phyloP scores from a whole-genome alignment of 1,139 yeast genomes.

The Diutina siamensis region DNA sequence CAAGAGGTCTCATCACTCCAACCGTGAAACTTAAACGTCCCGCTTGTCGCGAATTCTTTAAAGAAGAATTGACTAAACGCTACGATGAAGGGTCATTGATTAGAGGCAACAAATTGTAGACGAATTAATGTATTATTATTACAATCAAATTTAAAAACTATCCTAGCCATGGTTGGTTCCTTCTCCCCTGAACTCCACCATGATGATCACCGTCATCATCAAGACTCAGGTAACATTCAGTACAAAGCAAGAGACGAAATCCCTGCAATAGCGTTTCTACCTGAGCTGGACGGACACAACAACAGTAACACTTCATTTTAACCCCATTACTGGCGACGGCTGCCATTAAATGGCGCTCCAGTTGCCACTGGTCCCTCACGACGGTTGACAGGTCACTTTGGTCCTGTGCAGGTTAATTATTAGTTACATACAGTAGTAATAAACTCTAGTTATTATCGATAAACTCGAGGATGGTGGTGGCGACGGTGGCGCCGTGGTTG shows the following conservation, averaged over 20 bases:
- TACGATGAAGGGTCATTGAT: slow-evolving; percentile 45
- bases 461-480: background rate
- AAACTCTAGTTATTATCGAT: too few relatives aligned
- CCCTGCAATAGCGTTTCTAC: background rate
- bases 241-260: background rate
- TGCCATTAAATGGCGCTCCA: background rate
- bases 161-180: background rate
- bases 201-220: background rate
- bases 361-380: background rate
- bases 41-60: slow-evolving; percentile 27
- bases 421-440: too few relatives aligned
- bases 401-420: background rate
- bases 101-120: slow-evolving; percentile 12
- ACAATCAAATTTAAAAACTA: too few relatives aligned
- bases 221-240: background rate
- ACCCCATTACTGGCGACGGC: background rate
- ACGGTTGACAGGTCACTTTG: background rate
- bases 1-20: slow-evolving; percentile 59
- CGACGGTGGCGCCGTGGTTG: background rate
- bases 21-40: slow-evolving; percentile 63
- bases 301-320: background rate
- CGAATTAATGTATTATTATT: background rate
- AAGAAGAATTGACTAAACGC: slow-evolving; percentile 34
- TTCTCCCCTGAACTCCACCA: background rate
- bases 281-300: background rate